Evolutionary conservation across 2,329 filamentous ascomycete species (phyloP).

Genomic region (Alternaria arborescens): DNA sequence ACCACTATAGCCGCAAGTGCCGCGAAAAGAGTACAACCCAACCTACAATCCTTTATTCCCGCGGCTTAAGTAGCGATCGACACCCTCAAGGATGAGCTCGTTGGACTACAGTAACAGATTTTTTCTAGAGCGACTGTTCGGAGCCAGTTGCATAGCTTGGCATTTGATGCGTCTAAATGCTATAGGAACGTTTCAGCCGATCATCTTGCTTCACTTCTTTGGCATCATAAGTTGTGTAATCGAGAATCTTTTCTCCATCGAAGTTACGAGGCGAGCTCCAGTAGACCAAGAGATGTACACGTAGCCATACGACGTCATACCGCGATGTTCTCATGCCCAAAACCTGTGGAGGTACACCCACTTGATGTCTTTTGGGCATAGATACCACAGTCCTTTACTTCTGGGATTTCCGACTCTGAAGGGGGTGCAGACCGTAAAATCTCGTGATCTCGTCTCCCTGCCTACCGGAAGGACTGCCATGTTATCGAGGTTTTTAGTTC

Average conservation of each 20-base stretch:
- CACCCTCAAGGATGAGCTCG: background rate
- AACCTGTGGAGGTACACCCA: background rate
- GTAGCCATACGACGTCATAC: background rate
- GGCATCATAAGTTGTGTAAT: background rate
- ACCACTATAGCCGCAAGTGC: slow-evolving; percentile 2
- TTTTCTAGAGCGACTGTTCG: background rate
- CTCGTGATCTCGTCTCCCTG: background rate
- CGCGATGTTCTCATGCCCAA: background rate
- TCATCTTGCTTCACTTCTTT: slow-evolving; percentile 1
- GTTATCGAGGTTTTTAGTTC: background rate
- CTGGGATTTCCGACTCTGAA: background rate
- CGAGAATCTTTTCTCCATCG: background rate
- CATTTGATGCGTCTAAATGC: background rate
- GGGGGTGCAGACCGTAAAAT: background rate
- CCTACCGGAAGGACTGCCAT: background rate
- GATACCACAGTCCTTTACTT: background rate
- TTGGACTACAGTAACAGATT: background rate
- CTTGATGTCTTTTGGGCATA: background rate
- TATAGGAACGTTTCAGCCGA: background rate
- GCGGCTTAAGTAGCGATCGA: background rate
- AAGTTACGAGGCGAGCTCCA: background rate
- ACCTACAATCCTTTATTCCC: background rate
- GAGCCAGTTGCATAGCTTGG: slow-evolving; percentile 1
- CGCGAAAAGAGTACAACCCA: background rate
- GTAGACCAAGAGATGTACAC: background rate